Evolutionary conservation across 2,329 filamentous ascomycete genomes (phyloP).

Genomic region (Fusarium sp.): DNA sequence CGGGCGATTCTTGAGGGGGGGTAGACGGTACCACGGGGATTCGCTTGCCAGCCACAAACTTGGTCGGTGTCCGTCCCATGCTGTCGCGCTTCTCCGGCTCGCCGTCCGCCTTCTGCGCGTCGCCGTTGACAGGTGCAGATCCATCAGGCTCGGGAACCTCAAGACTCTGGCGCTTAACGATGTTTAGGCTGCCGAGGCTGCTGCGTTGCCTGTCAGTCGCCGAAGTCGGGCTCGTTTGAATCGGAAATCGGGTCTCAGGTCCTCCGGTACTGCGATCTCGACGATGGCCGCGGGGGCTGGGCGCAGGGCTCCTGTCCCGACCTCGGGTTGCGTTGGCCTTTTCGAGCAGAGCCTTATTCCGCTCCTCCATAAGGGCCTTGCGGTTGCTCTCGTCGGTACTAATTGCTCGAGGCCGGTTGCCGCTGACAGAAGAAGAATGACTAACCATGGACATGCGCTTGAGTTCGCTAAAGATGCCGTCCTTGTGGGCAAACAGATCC

Average conservation of each 20-base stretch:
- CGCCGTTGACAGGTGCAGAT: slow-evolving; percentile 57
- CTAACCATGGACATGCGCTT: slow-evolving; percentile 85
- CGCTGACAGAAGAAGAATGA: slow-evolving; percentile 67
- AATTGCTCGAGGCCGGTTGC: slow-evolving; percentile 81
- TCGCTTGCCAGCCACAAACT: slow-evolving; percentile 63
- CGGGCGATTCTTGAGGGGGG: slow-evolving; percentile 45
- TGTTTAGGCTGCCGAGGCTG: slow-evolving; percentile 61
- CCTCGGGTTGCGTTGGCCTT: slow-evolving; percentile 72
- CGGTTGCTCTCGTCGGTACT: slow-evolving; percentile 97
- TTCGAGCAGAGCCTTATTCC: slow-evolving; percentile 82
- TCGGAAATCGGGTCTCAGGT: slow-evolving; percentile 84
- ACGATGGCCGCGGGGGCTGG: slow-evolving; percentile 71
- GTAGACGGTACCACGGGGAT: slow-evolving; percentile 42
- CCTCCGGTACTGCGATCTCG: slow-evolving; percentile 82
- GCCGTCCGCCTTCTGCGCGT: slow-evolving; percentile 39
- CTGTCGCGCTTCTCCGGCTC: slow-evolving; percentile 71
- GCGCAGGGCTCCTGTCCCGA: slow-evolving; percentile 79
- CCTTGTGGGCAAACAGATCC: slow-evolving; percentile 93
- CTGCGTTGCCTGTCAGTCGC: slow-evolving; percentile 62
- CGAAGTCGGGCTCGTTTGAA: slow-evolving; percentile 73
- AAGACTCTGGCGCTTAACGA: slow-evolving; percentile 74
- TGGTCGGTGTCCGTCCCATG: slow-evolving; percentile 58
- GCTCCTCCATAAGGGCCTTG: slow-evolving; percentile 92
- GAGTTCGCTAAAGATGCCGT: slow-evolving; percentile 92
- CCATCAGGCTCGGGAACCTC: slow-evolving; percentile 78